These are phyloP conservation scores for Apiospora koreana DNA, from an alignment of 2,329 filamentous ascomycete genomes.

Conservation along the genomic window DNA sequence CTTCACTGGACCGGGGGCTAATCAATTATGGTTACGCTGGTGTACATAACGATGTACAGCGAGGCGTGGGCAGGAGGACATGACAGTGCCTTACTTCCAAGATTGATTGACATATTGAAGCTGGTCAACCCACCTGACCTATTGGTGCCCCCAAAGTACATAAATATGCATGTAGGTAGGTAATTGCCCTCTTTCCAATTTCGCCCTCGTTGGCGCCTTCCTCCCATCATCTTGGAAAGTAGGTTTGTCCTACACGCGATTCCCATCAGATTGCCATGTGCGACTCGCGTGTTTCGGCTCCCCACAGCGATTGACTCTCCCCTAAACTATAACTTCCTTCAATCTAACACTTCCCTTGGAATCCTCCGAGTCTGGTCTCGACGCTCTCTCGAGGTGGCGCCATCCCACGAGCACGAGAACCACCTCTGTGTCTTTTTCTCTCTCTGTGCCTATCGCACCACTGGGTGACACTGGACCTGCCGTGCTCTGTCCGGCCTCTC, in stretches of 20 bases:
- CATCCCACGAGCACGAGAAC: neutral
- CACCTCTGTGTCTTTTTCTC: neutral
- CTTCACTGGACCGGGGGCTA: too few species aligned
- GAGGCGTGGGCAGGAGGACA: neutral
- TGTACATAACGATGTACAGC: neutral
- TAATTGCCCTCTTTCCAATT: neutral
- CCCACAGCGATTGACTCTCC: neutral
- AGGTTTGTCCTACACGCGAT: neutral
- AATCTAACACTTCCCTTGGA: neutral
- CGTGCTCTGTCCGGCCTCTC: neutral
- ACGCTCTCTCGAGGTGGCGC: neutral
- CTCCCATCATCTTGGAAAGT: neutral
- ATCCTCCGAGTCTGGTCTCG: neutral
- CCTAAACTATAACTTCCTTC: neutral
- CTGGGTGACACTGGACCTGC: neutral
- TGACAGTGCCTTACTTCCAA: too few species aligned
- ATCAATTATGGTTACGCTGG: neutral
- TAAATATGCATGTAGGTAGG: neutral
- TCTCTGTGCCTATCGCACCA: neutral
- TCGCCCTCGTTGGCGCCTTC: neutral
- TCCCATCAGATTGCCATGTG: neutral
- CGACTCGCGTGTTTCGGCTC: conserved; percentile 6
- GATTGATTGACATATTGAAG: neutral
- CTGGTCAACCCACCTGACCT: neutral
- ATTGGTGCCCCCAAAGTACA: too few species aligned